phyloP scores from a whole-genome alignment of 2,329 filamentous ascomycete species.

The Achaetomium macrosporum region DNA sequence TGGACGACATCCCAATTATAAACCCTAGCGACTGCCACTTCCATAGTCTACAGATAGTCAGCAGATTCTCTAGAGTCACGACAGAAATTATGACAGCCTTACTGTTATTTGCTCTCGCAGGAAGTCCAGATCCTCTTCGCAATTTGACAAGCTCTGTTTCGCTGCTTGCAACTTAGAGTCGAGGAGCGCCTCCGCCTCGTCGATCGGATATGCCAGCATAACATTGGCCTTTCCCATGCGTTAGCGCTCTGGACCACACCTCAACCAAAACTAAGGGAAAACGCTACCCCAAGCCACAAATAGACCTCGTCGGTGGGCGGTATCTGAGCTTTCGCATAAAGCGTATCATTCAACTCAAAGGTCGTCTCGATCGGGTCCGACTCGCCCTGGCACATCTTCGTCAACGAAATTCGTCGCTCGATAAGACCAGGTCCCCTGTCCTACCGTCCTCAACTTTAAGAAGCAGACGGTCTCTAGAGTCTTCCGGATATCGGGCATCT shows the following conservation, averaged over 20 bases:
- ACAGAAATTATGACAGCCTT: conserved; percentile 25
- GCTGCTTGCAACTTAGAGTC: conserved; percentile 72
- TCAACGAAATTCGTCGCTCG: neutral
- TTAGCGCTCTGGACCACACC: conserved; percentile 23
- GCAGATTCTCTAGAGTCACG: neutral
- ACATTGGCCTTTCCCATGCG: conserved; percentile 69
- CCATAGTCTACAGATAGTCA: conserved; percentile 65
- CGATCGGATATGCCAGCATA: conserved; percentile 90
- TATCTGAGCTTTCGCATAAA: conserved; percentile 83
- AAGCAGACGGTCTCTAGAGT: conserved; percentile 89
- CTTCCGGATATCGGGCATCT: conserved; percentile 96
- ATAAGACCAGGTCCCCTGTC: neutral
- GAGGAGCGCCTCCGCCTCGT: conserved; percentile 77
- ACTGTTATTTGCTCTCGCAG: conserved; percentile 90
- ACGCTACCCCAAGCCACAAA: conserved; percentile 82
- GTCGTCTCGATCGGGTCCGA: conserved; percentile 77
- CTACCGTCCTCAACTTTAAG: conserved; percentile 67
- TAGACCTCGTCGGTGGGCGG: conserved; percentile 86
- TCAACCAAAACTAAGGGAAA: neutral
- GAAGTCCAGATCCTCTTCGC: conserved; percentile 95
- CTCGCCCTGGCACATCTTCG: conserved; percentile 33
- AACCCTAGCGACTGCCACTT: conserved; percentile 92
- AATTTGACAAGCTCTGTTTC: conserved; percentile 74
- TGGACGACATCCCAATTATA: conserved; percentile 99
- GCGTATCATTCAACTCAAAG: conserved; percentile 93